Evolutionary conservation across 2,329 filamentous ascomycete species (phyloP).

Genomic region (Talaromyces islandicus): DNA sequence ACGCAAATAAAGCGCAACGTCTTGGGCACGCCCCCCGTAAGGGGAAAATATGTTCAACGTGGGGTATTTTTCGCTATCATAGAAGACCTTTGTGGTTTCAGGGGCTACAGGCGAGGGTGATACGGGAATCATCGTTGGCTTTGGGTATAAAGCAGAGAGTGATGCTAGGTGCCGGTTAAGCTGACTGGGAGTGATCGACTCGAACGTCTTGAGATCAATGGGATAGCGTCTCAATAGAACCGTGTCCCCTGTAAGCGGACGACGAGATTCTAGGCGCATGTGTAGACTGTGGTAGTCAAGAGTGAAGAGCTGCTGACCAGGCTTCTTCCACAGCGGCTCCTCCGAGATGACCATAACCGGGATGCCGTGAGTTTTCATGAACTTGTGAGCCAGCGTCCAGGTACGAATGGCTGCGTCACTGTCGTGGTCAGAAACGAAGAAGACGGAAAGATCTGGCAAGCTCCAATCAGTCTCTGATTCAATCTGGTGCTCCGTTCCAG

Average conservation of each 20-base stretch:
- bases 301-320: conserved; percentile 24
- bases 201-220: conserved; percentile 42
- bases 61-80: conserved; percentile 21
- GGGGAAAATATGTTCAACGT: conserved; percentile 18
- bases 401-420: conserved; percentile 20
- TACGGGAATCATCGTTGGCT: conserved; percentile 8
- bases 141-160: conserved; percentile 23
- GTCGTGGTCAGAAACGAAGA: conserved; percentile 37
- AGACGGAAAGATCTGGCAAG: conserved; percentile 41
- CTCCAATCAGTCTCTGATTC: conserved; percentile 36
- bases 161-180: conserved; percentile 43
- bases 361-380: conserved; percentile 39
- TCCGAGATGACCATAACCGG: conserved; percentile 41
- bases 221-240: conserved; percentile 34
- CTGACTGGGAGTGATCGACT: conserved; percentile 41
- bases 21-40: conserved; percentile 16
- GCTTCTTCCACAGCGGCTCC: conserved; percentile 34
- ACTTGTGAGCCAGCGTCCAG: conserved; percentile 28
- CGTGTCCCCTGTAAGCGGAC: conserved; percentile 26
- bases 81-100: conserved; percentile 11
- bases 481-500: conserved; percentile 31
- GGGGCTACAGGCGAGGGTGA: conserved; percentile 3
- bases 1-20: conserved; percentile 22
- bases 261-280: conserved; percentile 37
- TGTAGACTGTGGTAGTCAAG: conserved; percentile 38